A percentile compares a stretch with the other conserved stretches of the same genome.
Evolutionary conservation across 2,329 filamentous ascomycete genomes (phyloP).

Genomic region (Colletotrichum spinosum): DNA sequence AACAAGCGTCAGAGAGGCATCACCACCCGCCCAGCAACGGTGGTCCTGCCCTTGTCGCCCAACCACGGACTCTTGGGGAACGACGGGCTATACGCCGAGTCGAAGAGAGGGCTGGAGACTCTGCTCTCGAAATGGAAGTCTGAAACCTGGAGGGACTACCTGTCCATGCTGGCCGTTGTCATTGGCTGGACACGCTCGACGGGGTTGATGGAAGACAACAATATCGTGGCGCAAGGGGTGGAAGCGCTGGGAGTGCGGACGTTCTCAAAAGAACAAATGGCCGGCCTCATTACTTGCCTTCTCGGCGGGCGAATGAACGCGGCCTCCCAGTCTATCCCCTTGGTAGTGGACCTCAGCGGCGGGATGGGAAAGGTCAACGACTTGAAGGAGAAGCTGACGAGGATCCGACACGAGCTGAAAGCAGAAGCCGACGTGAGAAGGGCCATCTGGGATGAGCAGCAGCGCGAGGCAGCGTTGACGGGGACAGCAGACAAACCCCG

Average conservation of each 20-base stretch:
- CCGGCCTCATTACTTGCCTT: conserved; percentile 94
- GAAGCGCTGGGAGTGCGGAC: conserved; percentile 96
- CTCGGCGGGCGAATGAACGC: conserved; percentile 95
- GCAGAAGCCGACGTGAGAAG: conserved; percentile 93
- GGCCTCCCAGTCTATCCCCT: conserved; percentile 92
- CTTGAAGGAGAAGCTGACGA: conserved; percentile 92
- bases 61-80: conserved; percentile 99
- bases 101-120: conserved; percentile 95
- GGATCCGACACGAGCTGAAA: conserved; percentile 91
- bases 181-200: conserved; percentile 99
- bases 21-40: conserved; percentile 94
- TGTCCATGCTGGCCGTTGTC: conserved; percentile 96
- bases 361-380: conserved; percentile 97
- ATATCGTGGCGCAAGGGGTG: conserved; percentile 95
- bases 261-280: conserved; percentile 99
- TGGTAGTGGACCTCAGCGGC: conserved; percentile 96
- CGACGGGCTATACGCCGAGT: conserved; percentile 97
- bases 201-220: conserved; percentile 97
- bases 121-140: conserved; percentile 98
- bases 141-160: conserved; percentile 95
- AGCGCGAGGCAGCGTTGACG: conserved; percentile 97
- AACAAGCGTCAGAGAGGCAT: conserved; percentile 90
- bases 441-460: conserved; percentile 94
- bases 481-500: conserved; percentile 90
- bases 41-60: conserved; percentile 93